Percentiles rank a stretch among this genome's conserved stretches.
These are phyloP conservation scores for Extremus antarcticus DNA, from an alignment of 495 filamentous ascomycete species.

Conservation along the genomic window DNA sequence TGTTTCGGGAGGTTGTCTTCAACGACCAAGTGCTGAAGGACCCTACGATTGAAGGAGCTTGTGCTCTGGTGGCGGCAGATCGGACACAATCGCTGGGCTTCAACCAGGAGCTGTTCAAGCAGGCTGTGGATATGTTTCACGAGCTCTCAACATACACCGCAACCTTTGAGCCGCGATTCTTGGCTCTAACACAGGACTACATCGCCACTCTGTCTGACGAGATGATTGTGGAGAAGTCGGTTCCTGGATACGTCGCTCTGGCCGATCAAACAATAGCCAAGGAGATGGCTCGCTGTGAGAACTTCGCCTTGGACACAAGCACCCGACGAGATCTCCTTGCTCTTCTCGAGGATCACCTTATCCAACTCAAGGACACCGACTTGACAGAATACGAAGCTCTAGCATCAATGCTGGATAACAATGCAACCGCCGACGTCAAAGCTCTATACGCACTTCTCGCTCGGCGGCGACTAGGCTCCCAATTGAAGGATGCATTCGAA, in stretches of 20 bases:
- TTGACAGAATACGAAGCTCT: constrained; percentile 41
- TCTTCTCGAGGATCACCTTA: constrained; percentile 55
- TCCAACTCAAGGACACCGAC: constrained; percentile 44
- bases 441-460: constrained; percentile 67
- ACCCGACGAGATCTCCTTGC: constrained; percentile 67
- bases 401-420: constrained; percentile 53
- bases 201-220: constrained; percentile 54
- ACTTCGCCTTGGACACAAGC: constrained; percentile 66
- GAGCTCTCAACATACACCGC: constrained; percentile 65
- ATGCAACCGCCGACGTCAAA: constrained; percentile 54
- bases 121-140: constrained; percentile 69
- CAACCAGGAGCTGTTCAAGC: constrained; percentile 36
- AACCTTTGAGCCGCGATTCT: constrained; percentile 67
- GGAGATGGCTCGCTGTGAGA: constrained; percentile 63
- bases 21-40: constrained; percentile 40
- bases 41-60: constrained; percentile 59
- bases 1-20: constrained; percentile 47
- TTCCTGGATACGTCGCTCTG: constrained; percentile 60
- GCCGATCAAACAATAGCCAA: constrained; percentile 53
- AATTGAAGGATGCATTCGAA: constrained; percentile 61
- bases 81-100: constrained; percentile 38
- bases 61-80: constrained; percentile 63
- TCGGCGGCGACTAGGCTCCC: constrained; percentile 50
- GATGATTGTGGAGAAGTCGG: constrained; percentile 41
- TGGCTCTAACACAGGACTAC: constrained; percentile 53